Conservation (phyloP, 352 stramenopile species). For the Globisporangium paddicum region DNA sequence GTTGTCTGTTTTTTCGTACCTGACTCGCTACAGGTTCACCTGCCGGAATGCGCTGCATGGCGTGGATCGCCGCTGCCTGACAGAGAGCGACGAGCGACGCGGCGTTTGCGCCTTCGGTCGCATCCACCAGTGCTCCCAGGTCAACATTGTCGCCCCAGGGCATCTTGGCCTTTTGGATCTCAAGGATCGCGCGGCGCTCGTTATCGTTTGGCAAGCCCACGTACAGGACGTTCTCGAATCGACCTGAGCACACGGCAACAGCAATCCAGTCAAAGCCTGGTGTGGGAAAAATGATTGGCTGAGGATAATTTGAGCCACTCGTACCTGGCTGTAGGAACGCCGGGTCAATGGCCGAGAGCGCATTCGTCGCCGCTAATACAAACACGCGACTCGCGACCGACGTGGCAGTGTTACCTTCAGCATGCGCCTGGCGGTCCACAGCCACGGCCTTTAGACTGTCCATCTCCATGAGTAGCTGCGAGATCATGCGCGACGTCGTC, state of each 20-base stretch:
- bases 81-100: constrained; percentile 73
- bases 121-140: constrained; percentile 35
- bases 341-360: constrained; percentile 66
- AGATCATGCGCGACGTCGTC: constrained; percentile 83
- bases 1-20: constrained; percentile 13
- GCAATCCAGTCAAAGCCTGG: neutral
- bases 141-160: constrained; percentile 57
- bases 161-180: constrained; percentile 66
- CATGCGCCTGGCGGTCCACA: constrained; percentile 32
- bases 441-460: constrained; percentile 58
- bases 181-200: constrained; percentile 60
- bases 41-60: constrained; percentile 51
- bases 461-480: constrained; percentile 79
- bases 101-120: constrained; percentile 61
- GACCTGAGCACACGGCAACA: constrained; percentile 24
- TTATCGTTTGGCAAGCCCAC: constrained; percentile 51
- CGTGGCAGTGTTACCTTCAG: neutral
- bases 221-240: constrained; percentile 82
- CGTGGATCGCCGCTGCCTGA: constrained; percentile 61
- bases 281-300: neutral
- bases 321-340: constrained; percentile 79
- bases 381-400: constrained; percentile 51
- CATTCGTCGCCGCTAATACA: constrained; percentile 78
- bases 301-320: neutral
- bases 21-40: constrained; percentile 17